Conservation (phyloP, 495 filamentous ascomycete species). For the Hypomontagnella submonticulosa region DNA sequence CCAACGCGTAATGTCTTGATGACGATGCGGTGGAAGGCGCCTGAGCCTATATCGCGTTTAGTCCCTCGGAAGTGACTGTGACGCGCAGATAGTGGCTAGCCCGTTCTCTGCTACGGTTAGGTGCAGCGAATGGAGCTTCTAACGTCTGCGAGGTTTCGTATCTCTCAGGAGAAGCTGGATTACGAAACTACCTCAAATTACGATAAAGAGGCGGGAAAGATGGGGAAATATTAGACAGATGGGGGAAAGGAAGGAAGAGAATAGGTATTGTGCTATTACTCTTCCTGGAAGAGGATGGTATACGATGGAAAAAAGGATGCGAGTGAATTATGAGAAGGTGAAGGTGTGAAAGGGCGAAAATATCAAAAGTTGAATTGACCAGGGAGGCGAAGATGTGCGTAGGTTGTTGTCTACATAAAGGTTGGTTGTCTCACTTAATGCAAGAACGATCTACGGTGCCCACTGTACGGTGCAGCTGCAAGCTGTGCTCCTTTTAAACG, state of each 20-base stretch:
- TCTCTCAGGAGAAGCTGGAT: conserved; percentile 9
- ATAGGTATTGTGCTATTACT: not conserved
- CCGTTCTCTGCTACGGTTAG: conserved; percentile 5
- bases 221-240: conserved; percentile 11
- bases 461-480: conserved; percentile 5
- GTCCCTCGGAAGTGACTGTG: not conserved
- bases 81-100: conserved; percentile 5
- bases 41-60: conserved; percentile 6
- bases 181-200: conserved; percentile 13
- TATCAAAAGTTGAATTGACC: conserved; percentile 7
- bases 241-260: not conserved
- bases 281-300: not conserved
- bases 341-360: conserved; percentile 20
- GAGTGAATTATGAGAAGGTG: conserved; percentile 11
- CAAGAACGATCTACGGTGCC: conserved; percentile 41
- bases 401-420: conserved; percentile 25
- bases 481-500: not conserved
- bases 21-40: conserved; percentile 4
- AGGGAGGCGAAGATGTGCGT: conserved; percentile 21
- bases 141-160: not conserved
- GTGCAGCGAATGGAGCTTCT: conserved; percentile 24
- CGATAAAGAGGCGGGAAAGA: not conserved
- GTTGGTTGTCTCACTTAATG: conserved; percentile 32
- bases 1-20: conserved; percentile 5
- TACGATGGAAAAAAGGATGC: conserved; percentile 17